Evolutionary conservation across 306 rosid species (phyloP).

Genomic region (Prunus mongolica): DNA sequence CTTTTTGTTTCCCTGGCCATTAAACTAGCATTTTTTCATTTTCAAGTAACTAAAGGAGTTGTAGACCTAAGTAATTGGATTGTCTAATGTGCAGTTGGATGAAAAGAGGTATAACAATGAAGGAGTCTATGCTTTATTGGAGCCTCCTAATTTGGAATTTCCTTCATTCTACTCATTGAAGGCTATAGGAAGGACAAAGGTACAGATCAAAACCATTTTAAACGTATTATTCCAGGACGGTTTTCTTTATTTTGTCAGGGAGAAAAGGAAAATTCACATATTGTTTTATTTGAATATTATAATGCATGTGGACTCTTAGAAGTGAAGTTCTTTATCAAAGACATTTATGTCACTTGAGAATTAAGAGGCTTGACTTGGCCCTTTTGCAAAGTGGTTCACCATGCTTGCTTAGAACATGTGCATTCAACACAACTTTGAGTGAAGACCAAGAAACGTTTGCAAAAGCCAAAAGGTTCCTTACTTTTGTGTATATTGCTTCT

Average conservation of each 20-base stretch:
- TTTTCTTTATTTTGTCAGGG: conserved; percentile 9
- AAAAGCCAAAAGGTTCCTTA: neutral
- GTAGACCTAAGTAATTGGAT: conserved; percentile 1
- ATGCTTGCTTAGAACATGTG: conserved; percentile 22
- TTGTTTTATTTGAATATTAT: neutral
- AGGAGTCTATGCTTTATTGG: conserved; percentile 81
- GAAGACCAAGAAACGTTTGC: neutral
- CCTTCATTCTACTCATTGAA: conserved; percentile 78
- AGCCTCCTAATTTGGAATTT: conserved; percentile 57
- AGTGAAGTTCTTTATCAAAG: neutral
- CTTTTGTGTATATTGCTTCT: conserved; percentile 6
- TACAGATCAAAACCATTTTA: conserved; percentile 19
- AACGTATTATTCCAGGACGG: neutral
- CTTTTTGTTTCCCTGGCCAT: neutral
- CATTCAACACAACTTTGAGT: neutral
- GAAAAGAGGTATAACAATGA: conserved; percentile 57
- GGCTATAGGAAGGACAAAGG: conserved; percentile 65
- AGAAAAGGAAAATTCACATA: conserved; percentile 3
- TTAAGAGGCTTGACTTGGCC: conserved; percentile 10
- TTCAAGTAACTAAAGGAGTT: neutral
- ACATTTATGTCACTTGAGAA: conserved; percentile 1
- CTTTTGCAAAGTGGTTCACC: neutral
- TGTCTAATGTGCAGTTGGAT: conserved; percentile 53
- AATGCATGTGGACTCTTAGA: neutral
- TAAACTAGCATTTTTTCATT: neutral